Base-by-base conservation (phyloP, 345 rosid genomes). In the Rhizophora mangle region DNA sequence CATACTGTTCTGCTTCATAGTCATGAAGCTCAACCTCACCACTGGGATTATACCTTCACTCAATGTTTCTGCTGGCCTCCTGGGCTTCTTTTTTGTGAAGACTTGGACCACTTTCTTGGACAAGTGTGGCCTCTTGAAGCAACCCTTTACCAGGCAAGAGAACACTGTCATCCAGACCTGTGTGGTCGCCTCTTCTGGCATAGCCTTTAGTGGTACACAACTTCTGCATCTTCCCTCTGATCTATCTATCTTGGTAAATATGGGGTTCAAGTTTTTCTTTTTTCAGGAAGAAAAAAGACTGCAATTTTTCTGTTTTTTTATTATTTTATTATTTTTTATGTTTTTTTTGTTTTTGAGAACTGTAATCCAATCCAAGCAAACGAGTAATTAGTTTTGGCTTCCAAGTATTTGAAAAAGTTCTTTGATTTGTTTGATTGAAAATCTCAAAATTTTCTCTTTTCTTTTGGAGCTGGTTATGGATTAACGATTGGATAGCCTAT, bases 151-250 rank as follows among this genome's bases (percentile, higher is more conserved):
- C 11, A 54, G 77, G 11, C 77, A 73, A 53, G 71, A 73, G 67
- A 73, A 73, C 30, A 67, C 75, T 13, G 75, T 72, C 11, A 72
- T 72, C 20, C 75, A 72, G 70, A 72, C 75, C 18, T 72, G 70
- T 8, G 71, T 73, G 16, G 76, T 66, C n/a, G 76, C 77, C 10
- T 60, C 77, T 49, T 73, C 77, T 2, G 77, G 77, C 67, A 73
- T 73, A 2, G 77, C 77, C 51, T 73, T 73, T 6, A 73, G 72
- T 10, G 77, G 77, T 73, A 73, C 7, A 24, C 18, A 22, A 9
- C 24, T 19, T 37, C 18, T 24, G 15, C 26, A 34, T 46, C 32
- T 11, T 9, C 5, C 26, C 54, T 49, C 24, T 24, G 10, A 29
- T 56, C 22, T 20, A 4, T 15, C 24, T 3, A 5, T 56, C 29